Evolutionary conservation across 2,329 filamentous ascomycete species (phyloP).

Genomic region (Emericellopsis cladophorae): DNA sequence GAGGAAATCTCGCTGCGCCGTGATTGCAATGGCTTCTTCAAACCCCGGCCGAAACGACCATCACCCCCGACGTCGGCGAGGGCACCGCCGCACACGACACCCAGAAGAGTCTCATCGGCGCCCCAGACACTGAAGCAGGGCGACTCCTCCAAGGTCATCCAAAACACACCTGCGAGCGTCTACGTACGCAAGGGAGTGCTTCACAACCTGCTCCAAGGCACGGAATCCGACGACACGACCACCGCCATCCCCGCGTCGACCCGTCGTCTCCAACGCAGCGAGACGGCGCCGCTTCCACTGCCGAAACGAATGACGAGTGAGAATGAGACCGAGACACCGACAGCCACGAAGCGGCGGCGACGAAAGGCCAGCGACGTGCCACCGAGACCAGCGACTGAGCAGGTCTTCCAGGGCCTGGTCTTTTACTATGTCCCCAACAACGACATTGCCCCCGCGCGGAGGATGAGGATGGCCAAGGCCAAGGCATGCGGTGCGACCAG

Average conservation of each 20-base stretch:
- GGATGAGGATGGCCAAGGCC: slow-evolving; percentile 61
- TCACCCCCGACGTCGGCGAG: not conserved
- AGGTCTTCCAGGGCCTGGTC: slow-evolving; percentile 42
- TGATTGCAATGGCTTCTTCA: not conserved
- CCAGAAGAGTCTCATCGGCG: slow-evolving; percentile 5
- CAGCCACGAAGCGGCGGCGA: slow-evolving; percentile 7
- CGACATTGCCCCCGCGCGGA: slow-evolving; percentile 54
- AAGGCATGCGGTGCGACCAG: slow-evolving; percentile 65
- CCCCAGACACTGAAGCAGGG: slow-evolving; percentile 1
- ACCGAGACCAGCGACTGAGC: slow-evolving; percentile 27
- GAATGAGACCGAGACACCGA: slow-evolving; percentile 10
- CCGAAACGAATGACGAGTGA: slow-evolving; percentile 4
- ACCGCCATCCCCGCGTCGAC: slow-evolving; percentile 14
- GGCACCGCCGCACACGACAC: not conserved
- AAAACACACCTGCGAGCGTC: slow-evolving; percentile 14
- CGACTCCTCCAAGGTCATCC: slow-evolving; percentile 9
- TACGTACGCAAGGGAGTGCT: slow-evolving; percentile 9
- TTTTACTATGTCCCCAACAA: slow-evolving; percentile 78
- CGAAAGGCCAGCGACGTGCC: slow-evolving; percentile 34
- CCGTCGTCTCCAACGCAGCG: slow-evolving; percentile 12
- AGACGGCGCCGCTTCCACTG: slow-evolving; percentile 16
- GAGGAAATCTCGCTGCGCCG: slow-evolving; percentile 8
- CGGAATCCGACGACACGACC: slow-evolving; percentile 6
- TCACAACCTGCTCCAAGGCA: slow-evolving; percentile 6
- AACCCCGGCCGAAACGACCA: not conserved